A percentile compares a stretch with the other conserved stretches of the same genome.
Conservation (phyloP, 192 early-diverging fungal genomes). For the Haplosporangium gracile region DNA sequence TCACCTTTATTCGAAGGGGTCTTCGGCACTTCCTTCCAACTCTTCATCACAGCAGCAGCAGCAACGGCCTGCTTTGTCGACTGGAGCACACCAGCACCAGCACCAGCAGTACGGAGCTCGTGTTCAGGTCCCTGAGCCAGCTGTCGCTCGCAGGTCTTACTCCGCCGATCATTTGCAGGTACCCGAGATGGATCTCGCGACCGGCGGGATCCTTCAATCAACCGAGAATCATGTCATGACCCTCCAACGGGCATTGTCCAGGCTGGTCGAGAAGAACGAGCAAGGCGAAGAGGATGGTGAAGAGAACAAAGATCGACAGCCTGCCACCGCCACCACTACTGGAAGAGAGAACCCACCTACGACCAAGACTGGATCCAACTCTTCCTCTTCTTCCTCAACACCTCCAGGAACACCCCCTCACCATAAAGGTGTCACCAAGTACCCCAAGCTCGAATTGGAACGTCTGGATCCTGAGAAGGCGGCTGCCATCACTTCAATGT, state of each 20-base stretch:
- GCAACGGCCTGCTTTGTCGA: conserved; percentile 20
- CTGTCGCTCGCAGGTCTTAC: conserved; percentile 19
- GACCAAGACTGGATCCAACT: background rate
- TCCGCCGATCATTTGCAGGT: conserved; percentile 27
- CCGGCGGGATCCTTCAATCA: conserved; percentile 17
- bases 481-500: background rate
- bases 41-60: background rate
- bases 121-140: background rate
- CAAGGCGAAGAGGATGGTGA: conserved; percentile 4
- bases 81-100: background rate
- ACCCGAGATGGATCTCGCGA: conserved; percentile 27
- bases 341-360: background rate
- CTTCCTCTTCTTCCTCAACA: conserved; percentile 5
- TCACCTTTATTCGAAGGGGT: conserved; percentile 14
- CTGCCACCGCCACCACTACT: conserved; percentile 1
- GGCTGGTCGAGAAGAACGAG: conserved; percentile 21
- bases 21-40: conserved; percentile 8
- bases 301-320: background rate
- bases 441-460: conserved; percentile 24
- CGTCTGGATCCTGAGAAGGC: conserved; percentile 15
- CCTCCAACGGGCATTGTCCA: conserved; percentile 42
- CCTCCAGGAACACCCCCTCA: conserved; percentile 25
- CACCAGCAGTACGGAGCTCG: background rate
- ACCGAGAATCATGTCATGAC: conserved; percentile 40
- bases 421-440: conserved; percentile 29